These are phyloP conservation scores for Colletotrichum melonis DNA, from an alignment of 2,329 filamentous ascomycete genomes.

Conservation along the genomic window DNA sequence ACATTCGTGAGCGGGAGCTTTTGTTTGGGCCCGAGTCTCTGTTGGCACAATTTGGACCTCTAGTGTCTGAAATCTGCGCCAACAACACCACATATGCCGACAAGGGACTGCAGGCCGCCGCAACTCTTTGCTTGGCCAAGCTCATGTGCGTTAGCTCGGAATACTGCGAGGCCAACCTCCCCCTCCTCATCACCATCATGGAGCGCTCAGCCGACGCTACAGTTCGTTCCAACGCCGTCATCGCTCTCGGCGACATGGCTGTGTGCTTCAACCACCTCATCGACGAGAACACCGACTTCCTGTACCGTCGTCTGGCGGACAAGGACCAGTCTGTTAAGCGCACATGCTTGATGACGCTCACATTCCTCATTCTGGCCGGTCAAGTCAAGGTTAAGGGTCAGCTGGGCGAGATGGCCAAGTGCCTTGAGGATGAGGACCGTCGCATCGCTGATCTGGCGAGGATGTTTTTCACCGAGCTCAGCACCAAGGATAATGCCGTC, in stretches of 20 bases:
- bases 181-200: slow-evolving; percentile 96
- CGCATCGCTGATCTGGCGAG: slow-evolving; percentile 91
- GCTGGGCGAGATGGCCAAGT: slow-evolving; percentile 98
- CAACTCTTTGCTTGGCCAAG: slow-evolving; percentile 94
- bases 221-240: slow-evolving; percentile 94
- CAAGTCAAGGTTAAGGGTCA: slow-evolving; percentile 99
- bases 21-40: slow-evolving; percentile 86
- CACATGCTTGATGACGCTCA: slow-evolving; percentile 97
- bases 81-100: slow-evolving; percentile 95
- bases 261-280: slow-evolving; percentile 99
- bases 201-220: slow-evolving; percentile 93
- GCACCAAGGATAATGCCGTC: slow-evolving; percentile 97
- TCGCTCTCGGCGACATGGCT: slow-evolving; percentile 97
- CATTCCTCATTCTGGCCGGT: slow-evolving; percentile 94
- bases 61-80: slow-evolving; percentile 93
- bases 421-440: slow-evolving; percentile 95
- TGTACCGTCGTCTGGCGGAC: slow-evolving; percentile 94
- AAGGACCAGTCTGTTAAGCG: slow-evolving; percentile 90
- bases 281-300: slow-evolving; percentile 98
- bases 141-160: slow-evolving; percentile 98
- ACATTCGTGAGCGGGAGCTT: slow-evolving; percentile 86
- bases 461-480: slow-evolving; percentile 99
- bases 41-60: slow-evolving; percentile 88
- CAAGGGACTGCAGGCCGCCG: slow-evolving; percentile 89
- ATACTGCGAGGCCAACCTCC: slow-evolving; percentile 94